These are phyloP conservation scores for Pyrenula aspistea DNA, from an alignment of 495 filamentous ascomycete species.

Conservation along the genomic window DNA sequence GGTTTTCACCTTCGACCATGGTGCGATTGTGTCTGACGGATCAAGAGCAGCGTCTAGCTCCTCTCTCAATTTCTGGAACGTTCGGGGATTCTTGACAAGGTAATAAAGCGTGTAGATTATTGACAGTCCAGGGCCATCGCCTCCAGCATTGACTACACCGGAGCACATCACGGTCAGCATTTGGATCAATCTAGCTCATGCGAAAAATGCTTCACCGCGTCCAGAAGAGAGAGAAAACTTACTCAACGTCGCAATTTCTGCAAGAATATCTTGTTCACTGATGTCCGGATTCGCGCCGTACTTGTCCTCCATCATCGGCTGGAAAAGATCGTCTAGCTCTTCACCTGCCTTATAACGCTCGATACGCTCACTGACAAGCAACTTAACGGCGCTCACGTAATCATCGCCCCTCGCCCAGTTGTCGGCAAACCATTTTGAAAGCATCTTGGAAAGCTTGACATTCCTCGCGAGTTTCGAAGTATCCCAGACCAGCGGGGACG, in stretches of 20 bases:
- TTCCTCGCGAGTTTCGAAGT: not conserved
- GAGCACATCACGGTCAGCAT: slow-evolving; percentile 18
- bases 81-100: slow-evolving; percentile 39
- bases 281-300: slow-evolving; percentile 18
- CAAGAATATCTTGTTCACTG: slow-evolving; percentile 15
- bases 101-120: slow-evolving; percentile 40
- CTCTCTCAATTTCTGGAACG: slow-evolving; percentile 36
- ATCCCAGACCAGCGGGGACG: not conserved
- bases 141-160: slow-evolving; percentile 40
- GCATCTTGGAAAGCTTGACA: slow-evolving; percentile 9
- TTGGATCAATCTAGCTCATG: slow-evolving; percentile 11
- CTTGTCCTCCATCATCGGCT: slow-evolving; percentile 42
- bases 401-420: slow-evolving; percentile 12
- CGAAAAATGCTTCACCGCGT: not conserved
- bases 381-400: slow-evolving; percentile 26
- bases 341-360: slow-evolving; percentile 36
- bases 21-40: not conserved
- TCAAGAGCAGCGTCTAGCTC: slow-evolving; percentile 41
- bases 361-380: slow-evolving; percentile 20
- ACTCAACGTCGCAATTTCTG: not conserved
- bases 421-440: slow-evolving; percentile 4
- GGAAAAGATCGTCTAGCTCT: slow-evolving; percentile 45
- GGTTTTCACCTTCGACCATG: not conserved
- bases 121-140: slow-evolving; percentile 41
- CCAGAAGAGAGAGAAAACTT: not conserved